phyloP scores from a whole-genome alignment of 306 rosid species.

The Malus sylvestris region DNA sequence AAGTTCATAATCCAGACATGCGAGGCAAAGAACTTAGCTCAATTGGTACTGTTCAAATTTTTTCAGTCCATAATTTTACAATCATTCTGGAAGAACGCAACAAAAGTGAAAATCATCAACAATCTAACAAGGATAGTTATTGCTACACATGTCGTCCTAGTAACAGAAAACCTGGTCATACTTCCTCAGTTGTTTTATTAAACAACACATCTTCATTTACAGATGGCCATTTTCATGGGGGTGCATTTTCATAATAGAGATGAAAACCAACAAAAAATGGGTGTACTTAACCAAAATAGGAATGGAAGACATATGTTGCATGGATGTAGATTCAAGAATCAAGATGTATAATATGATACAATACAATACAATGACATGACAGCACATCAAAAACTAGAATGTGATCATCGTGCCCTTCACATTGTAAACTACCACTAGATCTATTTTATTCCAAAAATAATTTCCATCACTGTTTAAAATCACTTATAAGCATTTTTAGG shows the following conservation, averaged over 20 bases:
- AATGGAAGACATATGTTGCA: background rate
- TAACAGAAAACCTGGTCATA: constrained; percentile 27
- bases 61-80: background rate
- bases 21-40: background rate
- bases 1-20: background rate
- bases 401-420: background rate
- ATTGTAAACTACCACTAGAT: background rate
- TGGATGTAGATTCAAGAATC: background rate
- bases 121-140: background rate
- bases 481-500: background rate
- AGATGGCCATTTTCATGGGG: background rate
- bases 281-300: background rate
- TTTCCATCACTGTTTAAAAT: background rate
- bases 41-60: background rate
- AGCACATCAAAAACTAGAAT: background rate
- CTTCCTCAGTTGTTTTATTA: background rate
- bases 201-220: background rate
- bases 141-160: constrained; percentile 73
- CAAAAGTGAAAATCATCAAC: background rate
- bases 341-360: background rate
- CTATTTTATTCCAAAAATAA: background rate
- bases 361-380: background rate
- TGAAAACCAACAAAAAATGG: background rate
- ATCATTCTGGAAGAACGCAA: background rate
- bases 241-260: background rate